Base-by-base conservation (phyloP, 2,329 filamentous ascomycete species). In the Sclerotinia minor region DNA sequence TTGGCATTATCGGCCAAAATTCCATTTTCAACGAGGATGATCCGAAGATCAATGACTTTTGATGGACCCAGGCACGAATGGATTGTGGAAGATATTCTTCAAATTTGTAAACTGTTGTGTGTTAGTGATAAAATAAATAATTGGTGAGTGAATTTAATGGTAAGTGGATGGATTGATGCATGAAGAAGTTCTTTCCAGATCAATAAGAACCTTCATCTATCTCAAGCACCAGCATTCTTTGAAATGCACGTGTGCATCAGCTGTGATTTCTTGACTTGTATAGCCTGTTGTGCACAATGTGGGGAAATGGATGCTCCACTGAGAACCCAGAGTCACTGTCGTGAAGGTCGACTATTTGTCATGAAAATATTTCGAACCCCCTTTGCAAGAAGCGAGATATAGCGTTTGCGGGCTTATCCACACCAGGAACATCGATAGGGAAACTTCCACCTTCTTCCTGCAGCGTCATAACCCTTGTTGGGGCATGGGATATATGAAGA, bases 71-170 rank as follows among this genome's bases (percentile, higher is more conserved):
- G 52, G 81, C 80, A 69, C 92, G 88, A 52, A 95, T 74, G 7
- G 87, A 84, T 0, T 82, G 81, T 0, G 95, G 95, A 8, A 98
- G 88, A 78, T 97, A 97, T 64, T 91, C 90, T 74, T 96, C 92
- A 69, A 97, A 87, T 75, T 88, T 88, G 83, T 96, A 97, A 72
- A 97, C 93, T 96, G 73, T 0, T 5, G 19, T 1, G 17, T 38
- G 60, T 75, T 70, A 76, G 75, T 64, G 0, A 35, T 70, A 69
- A 53, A 58, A 69, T 70, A 53, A 13, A 41, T 41, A 15, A 41
- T 13, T 41, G 38, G 0, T 15, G 38, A 41, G 15, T 41, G 38
- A 15, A 15, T 41, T 15, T 0, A 41, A 13, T 11, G 38, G 38
- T 15, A 15, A 15, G 15, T 41, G 11, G 13, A 41, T 15, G 13